Conservation (phyloP, 331 rosid species). For the Acacia concinna region DNA sequence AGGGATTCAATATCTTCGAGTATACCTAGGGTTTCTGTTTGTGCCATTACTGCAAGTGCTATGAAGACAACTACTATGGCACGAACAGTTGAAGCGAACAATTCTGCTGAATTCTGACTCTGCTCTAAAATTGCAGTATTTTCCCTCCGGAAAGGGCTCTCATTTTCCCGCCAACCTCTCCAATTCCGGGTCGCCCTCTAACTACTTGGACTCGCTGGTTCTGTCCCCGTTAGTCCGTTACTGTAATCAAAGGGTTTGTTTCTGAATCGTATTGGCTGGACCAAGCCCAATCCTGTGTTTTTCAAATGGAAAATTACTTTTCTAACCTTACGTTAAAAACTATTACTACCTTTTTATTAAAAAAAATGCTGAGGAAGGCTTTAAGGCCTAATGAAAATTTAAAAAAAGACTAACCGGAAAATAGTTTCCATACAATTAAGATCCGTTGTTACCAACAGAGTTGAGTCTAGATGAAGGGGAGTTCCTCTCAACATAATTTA, state of each 20-base stretch:
- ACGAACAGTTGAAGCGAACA: neutral
- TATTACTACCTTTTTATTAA: too few relatives aligned
- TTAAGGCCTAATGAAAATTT: too few relatives aligned
- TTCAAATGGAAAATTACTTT: too few relatives aligned
- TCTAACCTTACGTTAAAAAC: too few relatives aligned
- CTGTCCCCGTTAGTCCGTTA: too few relatives aligned
- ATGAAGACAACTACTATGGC: neutral
- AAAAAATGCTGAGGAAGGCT: too few relatives aligned
- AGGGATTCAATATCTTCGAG: constrained; percentile 69
- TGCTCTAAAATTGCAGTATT: neutral
- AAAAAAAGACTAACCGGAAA: too few relatives aligned
- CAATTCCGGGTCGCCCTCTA: neutral
- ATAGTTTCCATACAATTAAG: too few relatives aligned
- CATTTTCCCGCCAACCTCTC: constrained; percentile 77
- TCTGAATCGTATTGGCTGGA: too few relatives aligned
- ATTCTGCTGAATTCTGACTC: neutral
- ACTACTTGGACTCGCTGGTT: neutral
- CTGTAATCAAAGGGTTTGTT: neutral
- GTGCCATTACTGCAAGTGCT: constrained; percentile 46
- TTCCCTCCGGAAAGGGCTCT: constrained; percentile 44
- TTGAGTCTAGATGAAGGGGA: too few relatives aligned
- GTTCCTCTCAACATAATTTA: too few relatives aligned
- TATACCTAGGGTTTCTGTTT: constrained; percentile 70
- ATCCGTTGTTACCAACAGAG: too few relatives aligned
- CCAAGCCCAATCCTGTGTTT: neutral